A percentile compares a stretch with the other conserved stretches of the same genome.
Conservation (phyloP, 768 basidiomycete genomes). For the Lactarius trivialis region DNA sequence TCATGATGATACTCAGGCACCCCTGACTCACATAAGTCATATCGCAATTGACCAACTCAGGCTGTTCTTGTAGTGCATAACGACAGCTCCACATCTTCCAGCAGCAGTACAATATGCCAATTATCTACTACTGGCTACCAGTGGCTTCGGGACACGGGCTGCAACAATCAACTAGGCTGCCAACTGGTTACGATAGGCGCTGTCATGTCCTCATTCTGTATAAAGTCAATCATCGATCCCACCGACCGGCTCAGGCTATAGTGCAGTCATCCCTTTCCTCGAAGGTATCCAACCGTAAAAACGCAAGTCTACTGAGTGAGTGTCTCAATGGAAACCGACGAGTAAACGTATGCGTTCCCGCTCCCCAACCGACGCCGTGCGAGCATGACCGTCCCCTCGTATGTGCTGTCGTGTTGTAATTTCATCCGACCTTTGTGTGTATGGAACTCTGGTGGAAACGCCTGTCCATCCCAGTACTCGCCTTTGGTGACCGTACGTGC, state of each 20-base stretch:
- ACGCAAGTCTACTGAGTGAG: neutral
- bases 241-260: neutral
- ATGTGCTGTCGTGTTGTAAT: constrained; percentile 23
- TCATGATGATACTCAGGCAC: neutral
- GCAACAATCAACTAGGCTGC: neutral
- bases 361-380: constrained; percentile 26
- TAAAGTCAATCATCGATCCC: neutral
- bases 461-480: constrained; percentile 32
- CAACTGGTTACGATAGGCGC: neutral
- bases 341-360: constrained; percentile 28
- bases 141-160: neutral
- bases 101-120: neutral
- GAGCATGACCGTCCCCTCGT: constrained; percentile 52
- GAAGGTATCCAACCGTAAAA: neutral
- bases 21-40: neutral
- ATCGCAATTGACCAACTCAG: neutral
- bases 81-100: neutral
- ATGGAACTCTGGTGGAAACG: constrained; percentile 46
- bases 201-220: neutral
- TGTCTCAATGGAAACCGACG: constrained; percentile 10
- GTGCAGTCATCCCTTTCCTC: neutral
- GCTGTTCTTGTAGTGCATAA: neutral
- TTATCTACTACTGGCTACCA: too few species aligned
- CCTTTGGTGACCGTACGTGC: constrained; percentile 27
- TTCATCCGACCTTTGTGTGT: neutral